phyloP scores from a whole-genome alignment of 306 rosid genomes.

The Gastrolobium villosum region DNA sequence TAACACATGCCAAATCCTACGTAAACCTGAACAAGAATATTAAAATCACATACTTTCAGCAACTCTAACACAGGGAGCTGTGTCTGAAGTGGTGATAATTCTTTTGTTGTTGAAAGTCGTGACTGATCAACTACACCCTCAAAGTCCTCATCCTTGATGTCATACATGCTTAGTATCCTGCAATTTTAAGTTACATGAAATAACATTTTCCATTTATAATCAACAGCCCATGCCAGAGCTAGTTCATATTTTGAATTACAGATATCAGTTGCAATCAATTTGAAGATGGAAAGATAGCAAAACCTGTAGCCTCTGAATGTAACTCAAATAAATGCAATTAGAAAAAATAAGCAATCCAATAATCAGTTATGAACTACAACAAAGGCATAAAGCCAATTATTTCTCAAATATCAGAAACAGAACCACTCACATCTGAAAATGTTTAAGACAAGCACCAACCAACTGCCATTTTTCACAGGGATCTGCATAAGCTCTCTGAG shows the following conservation, averaged over 20 bases:
- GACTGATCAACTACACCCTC: constrained; percentile 75
- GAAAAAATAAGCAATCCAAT: constrained; percentile 14
- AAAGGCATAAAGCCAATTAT: constrained; percentile 28
- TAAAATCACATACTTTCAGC: constrained; percentile 71
- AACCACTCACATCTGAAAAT: constrained; percentile 87
- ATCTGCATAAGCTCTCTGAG: constrained; percentile 94
- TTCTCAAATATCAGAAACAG: constrained; percentile 32
- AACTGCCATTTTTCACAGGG: constrained; percentile 95
- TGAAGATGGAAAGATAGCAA: constrained; percentile 1
- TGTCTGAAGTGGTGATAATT: constrained; percentile 74
- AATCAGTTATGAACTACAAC: constrained; percentile 18
- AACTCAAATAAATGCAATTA: neutral
- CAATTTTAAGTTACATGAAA: constrained; percentile 40
- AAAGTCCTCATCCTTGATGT: constrained; percentile 80
- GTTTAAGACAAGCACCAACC: constrained; percentile 89
- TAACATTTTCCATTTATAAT: constrained; percentile 31
- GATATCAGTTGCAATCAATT: constrained; percentile 27
- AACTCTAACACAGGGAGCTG: constrained; percentile 92
- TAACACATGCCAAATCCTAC: constrained; percentile 12
- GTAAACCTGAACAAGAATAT: constrained; percentile 26
- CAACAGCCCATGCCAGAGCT: neutral
- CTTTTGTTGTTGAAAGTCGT: constrained; percentile 70
- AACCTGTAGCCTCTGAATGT: constrained; percentile 12
- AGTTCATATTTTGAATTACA: constrained; percentile 23
- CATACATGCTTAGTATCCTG: constrained; percentile 91